These are phyloP conservation scores for Wolfiporia cocos DNA, from an alignment of 1,284 basidiomycete species.

Conservation along the genomic window DNA sequence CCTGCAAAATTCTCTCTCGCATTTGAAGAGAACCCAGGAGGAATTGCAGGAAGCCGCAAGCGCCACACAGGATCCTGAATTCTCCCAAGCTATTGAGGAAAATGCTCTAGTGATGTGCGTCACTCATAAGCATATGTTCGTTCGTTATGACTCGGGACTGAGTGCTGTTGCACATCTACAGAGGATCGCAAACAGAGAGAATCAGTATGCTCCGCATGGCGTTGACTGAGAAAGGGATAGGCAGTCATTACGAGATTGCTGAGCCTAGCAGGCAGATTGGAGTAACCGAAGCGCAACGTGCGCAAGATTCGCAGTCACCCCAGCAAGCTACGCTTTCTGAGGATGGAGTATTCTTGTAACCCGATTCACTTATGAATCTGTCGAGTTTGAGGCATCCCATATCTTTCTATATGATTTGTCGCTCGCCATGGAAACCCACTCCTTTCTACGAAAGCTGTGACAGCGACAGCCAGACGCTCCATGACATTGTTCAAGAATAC, in stretches of 20 bases:
- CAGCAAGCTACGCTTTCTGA: no score
- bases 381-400: no score
- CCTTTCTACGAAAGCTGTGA: no score
- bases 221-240: slow-evolving; percentile 51
- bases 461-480: no score
- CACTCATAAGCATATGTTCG: background rate
- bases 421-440: no score
- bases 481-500: no score
- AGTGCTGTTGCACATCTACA: slow-evolving; percentile 20
- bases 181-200: slow-evolving; percentile 68
- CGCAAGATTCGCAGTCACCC: no score
- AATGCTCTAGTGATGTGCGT: slow-evolving; percentile 50
- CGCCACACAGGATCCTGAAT: slow-evolving; percentile 34
- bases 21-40: slow-evolving; percentile 58
- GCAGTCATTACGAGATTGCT: slow-evolving; percentile 36
- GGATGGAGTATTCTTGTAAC: no score
- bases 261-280: no score
- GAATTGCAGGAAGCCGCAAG: slow-evolving; percentile 45
- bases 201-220: slow-evolving; percentile 61
- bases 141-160: background rate
- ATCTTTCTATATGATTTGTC: no score
- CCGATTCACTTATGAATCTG: no score
- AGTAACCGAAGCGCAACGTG: no score
- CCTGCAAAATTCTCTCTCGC: slow-evolving; percentile 65
- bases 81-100: slow-evolving; percentile 43